phyloP scores from a whole-genome alignment of 23 red algal genomes.

The Gracilaria vermiculophylla region DNA sequence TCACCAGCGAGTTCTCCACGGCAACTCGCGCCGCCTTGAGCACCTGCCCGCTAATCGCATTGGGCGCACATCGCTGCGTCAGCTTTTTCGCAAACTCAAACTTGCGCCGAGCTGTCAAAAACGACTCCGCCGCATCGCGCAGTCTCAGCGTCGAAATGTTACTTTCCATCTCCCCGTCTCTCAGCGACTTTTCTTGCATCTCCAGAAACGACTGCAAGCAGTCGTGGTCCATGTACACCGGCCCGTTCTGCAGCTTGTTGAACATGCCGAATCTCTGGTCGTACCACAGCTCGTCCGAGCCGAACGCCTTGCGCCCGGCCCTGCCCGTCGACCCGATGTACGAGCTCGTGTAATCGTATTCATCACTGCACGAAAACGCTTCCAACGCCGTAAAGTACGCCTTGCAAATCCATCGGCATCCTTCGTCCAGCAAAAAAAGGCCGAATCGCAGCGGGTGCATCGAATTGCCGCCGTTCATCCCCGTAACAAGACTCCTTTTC shows the following conservation, averaged over 20 bases:
- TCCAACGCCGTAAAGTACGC: conserved; percentile 34
- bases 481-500: neutral
- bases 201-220: conserved; percentile 47
- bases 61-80: conserved; percentile 16
- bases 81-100: conserved; percentile 47
- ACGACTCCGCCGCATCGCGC: conserved; percentile 41
- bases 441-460: conserved; percentile 55
- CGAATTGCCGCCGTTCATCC: neutral
- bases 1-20: conserved; percentile 53
- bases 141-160: conserved; percentile 22
- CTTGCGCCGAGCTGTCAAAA: conserved; percentile 27
- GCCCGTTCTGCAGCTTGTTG: conserved; percentile 24
- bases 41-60: conserved; percentile 20
- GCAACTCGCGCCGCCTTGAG: conserved; percentile 32
- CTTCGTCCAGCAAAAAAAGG: conserved; percentile 48
- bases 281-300: conserved; percentile 55
- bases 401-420: conserved; percentile 53
- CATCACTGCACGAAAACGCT: conserved; percentile 16
- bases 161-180: conserved; percentile 12
- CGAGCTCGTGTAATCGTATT: conserved; percentile 29
- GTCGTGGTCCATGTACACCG: conserved; percentile 36
- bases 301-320: conserved; percentile 12
- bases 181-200: conserved; percentile 33
- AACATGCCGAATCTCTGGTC: conserved; percentile 58
- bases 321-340: neutral